These are phyloP conservation scores for Purpureocillium lavendulum DNA, from an alignment of 2,329 filamentous ascomycete genomes.

Conservation along the genomic window DNA sequence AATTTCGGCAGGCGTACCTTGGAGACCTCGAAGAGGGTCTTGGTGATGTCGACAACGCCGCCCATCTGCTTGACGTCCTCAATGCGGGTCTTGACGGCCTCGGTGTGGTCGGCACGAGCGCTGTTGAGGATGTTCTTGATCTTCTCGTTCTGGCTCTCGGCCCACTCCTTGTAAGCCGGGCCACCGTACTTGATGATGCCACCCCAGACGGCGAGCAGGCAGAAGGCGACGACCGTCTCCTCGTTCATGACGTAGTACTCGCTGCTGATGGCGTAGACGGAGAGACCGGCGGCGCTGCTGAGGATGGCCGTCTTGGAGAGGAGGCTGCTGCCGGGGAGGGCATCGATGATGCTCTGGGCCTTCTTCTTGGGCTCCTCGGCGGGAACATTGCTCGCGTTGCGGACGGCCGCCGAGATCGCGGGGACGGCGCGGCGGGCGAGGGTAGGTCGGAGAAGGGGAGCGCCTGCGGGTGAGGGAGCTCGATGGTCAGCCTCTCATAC, in stretches of 20 bases:
- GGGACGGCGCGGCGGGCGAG: constrained; percentile 68
- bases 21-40: constrained; percentile 93
- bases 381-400: constrained; percentile 69
- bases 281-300: constrained; percentile 82
- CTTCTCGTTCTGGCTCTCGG: constrained; percentile 79
- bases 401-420: constrained; percentile 62
- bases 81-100: constrained; percentile 91
- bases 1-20: no score
- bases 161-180: constrained; percentile 88
- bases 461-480: constrained; percentile 50
- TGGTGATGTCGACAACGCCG: constrained; percentile 92
- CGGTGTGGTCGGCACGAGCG: constrained; percentile 88
- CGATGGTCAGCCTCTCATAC: constrained; percentile 2
- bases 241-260: constrained; percentile 99
- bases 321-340: constrained; percentile 84
- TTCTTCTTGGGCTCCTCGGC: constrained; percentile 90
- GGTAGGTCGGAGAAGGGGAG: constrained; percentile 80
- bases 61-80: constrained; percentile 90
- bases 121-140: constrained; percentile 93
- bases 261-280: constrained; percentile 94
- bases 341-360: constrained; percentile 89
- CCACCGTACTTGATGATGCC: constrained; percentile 90
- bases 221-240: constrained; percentile 91
- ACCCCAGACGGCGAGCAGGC: constrained; percentile 86
- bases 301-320: constrained; percentile 96